phyloP scores from a whole-genome alignment of 495 filamentous ascomycete species.

The Hypoxylon fuscum region DNA sequence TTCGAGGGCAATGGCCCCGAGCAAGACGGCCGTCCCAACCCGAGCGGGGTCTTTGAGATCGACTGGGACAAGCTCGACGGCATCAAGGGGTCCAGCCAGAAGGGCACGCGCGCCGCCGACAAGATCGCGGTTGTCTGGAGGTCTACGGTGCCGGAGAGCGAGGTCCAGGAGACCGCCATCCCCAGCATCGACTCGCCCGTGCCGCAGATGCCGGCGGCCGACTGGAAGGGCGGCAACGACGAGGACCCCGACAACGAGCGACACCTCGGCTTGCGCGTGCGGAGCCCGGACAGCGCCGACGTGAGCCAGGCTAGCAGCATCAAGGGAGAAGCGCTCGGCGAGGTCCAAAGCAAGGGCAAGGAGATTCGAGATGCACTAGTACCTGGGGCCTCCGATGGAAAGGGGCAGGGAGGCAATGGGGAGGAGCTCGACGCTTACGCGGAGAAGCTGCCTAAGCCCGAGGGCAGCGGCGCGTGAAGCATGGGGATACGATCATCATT shows the following conservation, averaged over 20 bases:
- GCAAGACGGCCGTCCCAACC: slow-evolving; percentile 56
- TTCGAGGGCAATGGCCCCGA: slow-evolving; percentile 86
- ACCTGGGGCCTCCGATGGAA: slow-evolving; percentile 4
- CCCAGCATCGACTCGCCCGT: slow-evolving; percentile 71
- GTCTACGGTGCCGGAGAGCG: slow-evolving; percentile 37
- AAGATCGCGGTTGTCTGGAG: slow-evolving; percentile 88
- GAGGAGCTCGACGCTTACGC: slow-evolving; percentile 34
- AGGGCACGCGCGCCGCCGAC: slow-evolving; percentile 84
- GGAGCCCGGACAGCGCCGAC: slow-evolving; percentile 66
- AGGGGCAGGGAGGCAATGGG: slow-evolving; percentile 1
- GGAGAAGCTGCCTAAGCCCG: slow-evolving; percentile 37
- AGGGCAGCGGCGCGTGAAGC: slow-evolving; percentile 21
- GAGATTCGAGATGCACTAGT: slow-evolving; percentile 17
- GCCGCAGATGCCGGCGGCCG: slow-evolving; percentile 70
- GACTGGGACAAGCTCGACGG: slow-evolving; percentile 70
- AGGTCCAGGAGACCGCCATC: slow-evolving; percentile 55
- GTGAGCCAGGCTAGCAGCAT: slow-evolving; percentile 70
- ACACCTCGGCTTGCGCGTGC: slow-evolving; percentile 71
- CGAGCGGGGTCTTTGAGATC: slow-evolving; percentile 65
- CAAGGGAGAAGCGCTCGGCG: slow-evolving; percentile 38
- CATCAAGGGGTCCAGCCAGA: slow-evolving; percentile 78
- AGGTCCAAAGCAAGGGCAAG: slow-evolving; percentile 19
- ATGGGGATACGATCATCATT: neutral
- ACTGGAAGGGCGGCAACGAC: slow-evolving; percentile 70
- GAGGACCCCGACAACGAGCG: slow-evolving; percentile 60